Percentiles rank a stretch among this genome's conserved stretches.
These are phyloP conservation scores for Diaporthe destruens DNA, from an alignment of 2,329 filamentous ascomycete genomes.

Conservation along the genomic window DNA sequence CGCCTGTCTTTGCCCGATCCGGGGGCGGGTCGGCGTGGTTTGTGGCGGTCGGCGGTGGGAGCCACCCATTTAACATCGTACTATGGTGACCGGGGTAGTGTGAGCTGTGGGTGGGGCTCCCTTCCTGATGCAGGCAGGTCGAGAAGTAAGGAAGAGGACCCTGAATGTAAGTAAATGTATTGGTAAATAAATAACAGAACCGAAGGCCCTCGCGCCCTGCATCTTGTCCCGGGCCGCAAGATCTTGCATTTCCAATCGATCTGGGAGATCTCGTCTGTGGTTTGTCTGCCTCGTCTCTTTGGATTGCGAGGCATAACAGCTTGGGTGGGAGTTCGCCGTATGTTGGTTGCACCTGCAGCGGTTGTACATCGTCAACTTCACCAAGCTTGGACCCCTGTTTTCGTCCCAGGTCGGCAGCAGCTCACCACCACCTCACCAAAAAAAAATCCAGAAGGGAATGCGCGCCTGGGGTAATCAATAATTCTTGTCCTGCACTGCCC, in stretches of 20 bases:
- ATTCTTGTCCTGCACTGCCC: background rate
- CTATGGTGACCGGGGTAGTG: background rate
- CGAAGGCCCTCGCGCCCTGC: background rate
- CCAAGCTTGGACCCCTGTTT: background rate
- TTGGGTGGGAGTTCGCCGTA: background rate
- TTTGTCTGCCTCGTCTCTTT: background rate
- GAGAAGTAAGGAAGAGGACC: background rate
- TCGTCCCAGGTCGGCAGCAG: background rate
- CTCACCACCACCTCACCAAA: too few species aligned
- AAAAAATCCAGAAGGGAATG: background rate
- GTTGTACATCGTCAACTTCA: constrained; percentile 1
- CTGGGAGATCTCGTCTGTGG: background rate
- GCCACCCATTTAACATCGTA: constrained; percentile 31
- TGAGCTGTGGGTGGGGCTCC: background rate
- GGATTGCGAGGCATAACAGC: background rate
- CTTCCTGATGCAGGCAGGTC: background rate
- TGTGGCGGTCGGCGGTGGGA: background rate
- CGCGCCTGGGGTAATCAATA: background rate
- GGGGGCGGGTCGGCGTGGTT: constrained; percentile 10
- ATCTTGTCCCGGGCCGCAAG: background rate
- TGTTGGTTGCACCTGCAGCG: constrained; percentile 5
- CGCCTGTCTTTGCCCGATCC: constrained; percentile 32
- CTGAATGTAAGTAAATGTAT: background rate
- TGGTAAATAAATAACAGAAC: constrained; percentile 15
- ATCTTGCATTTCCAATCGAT: constrained; percentile 1